Evolutionary conservation across 2,329 filamentous ascomycete genomes (phyloP), one percentile per base, ranked within the genome.

Genomic region (Tricladium varicosporioides): DNA sequence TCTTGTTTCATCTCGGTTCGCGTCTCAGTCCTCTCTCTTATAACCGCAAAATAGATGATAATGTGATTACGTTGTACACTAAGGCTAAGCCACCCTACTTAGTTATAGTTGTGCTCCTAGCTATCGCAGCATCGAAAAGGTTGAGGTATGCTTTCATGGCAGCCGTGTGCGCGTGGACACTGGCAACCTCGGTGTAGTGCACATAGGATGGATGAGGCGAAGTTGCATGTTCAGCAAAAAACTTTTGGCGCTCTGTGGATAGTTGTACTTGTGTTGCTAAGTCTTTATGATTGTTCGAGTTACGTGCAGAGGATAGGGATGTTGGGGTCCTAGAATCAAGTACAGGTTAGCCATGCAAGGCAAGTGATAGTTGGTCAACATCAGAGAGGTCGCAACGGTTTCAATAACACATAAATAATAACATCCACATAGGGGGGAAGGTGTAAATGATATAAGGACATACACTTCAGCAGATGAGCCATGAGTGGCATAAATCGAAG

Each of bases 91-190:
- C 36, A 40, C 2, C 36, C 36, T 40, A 10, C n/a, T n/a, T 2
- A n/a, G 11, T 11, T 40, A 4, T 40, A n/a, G 36, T 13, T 2
- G 36, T n/a, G n/a, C 11, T 10, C 36, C n/a, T 10, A 27, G 22
- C 36, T 10, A 32, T 48, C 22, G 11, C 22, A 22, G 45, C 45
- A 31, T 54, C 33, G 33, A 54, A 54, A 14, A 2, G n/a, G 11
- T 54, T 32, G 14, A 54, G 16, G 19, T 49, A 54, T 27, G 33
- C n/a, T 33, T 32, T 54, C 18, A 49, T 48, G 5, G 45, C 31
- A 15, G 45, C 5, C 9, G 32, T 40, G 19, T 43, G 52, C 11
- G 52, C 13, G 1, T 42, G 5, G 11, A 44, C 31, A n/a, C 19
- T 47, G 2, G 22, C n/a, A n/a, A 19, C 9, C 13, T 32, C 18